Evolutionary conservation across 116 monocot genomes (phyloP), one percentile per base, ranked within the genome.

Genomic region (Trichopus zeylanicus): DNA sequence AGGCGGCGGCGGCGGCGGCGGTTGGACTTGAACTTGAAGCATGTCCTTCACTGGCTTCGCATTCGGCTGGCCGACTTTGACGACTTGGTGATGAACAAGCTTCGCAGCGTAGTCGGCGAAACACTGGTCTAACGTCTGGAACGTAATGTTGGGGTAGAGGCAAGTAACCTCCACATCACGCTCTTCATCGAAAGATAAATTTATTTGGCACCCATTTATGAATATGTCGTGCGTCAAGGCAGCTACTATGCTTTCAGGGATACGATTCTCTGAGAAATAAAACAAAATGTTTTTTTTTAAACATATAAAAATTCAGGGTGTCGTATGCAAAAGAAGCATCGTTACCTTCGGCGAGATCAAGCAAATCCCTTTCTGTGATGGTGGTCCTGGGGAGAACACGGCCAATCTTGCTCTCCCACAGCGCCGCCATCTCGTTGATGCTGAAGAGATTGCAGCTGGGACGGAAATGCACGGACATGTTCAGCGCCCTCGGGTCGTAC

Each of bases 391-490:
- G 81, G 1, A 76, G 68, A 7, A 29, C 57, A 48, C 72, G 57
- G 8, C 81, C 75, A 29, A 81, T 71, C 60, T 76, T 81, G 16
- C 42, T 49, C 60, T 81, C 81, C 81, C 81, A 81, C 30, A 81
- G n/a, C 15, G 60, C 29, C 0, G 75, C 81, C 75, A 81, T 75
- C 55, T 81, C 61, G 28, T 81, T 81, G 55, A 76, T 42, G 72
- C 19, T 75, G 39, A 81, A 26, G 10, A 49, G 29, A 52, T 81
- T 81, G 61, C 61, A 61, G 26, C 48, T 3, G 4, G 75, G 81
- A n/a, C 76, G 75, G 56, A 81, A 81, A 35, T 81, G 81, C n/a
- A 81, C 57, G 19, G 56, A 42, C 53, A 58, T 81, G 70, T 76
- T 76, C 2, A 57, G 9, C 10, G 76, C 52, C 24, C 72, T 47